Evolutionary conservation across 2,329 filamentous ascomycete genomes (phyloP).

Genomic region (Colletotrichum tabaci): DNA sequence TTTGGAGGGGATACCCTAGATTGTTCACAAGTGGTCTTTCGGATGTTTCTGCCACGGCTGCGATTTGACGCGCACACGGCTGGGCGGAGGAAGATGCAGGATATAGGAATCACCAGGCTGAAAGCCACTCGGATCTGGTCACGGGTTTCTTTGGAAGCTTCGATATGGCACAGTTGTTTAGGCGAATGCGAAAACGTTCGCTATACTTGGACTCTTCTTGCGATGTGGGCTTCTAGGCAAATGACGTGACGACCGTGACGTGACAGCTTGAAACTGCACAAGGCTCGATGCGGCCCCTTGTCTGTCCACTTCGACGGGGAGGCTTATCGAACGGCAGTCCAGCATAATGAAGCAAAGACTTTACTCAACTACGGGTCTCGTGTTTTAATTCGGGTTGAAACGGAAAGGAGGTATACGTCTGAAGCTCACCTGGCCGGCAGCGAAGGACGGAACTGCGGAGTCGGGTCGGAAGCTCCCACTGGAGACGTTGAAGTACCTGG

Average conservation of each 20-base stretch:
- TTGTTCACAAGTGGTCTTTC: background rate
- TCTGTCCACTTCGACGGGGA: background rate
- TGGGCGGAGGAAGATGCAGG: background rate
- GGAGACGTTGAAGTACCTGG: too few species aligned
- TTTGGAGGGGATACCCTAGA: slow-evolving; percentile 14
- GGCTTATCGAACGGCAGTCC: background rate
- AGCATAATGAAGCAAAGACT: too few species aligned
- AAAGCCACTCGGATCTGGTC: background rate
- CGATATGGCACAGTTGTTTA: background rate
- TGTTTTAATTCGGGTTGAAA: too few species aligned
- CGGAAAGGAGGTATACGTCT: too few species aligned
- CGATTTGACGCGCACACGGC: background rate
- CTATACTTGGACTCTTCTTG: background rate
- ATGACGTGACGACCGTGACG: background rate
- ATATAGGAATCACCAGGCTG: background rate
- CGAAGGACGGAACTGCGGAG: background rate
- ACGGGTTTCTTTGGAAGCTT: background rate
- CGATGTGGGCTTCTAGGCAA: background rate
- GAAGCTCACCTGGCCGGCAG: too few species aligned
- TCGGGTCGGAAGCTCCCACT: background rate
- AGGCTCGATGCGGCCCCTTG: background rate
- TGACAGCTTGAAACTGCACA: background rate
- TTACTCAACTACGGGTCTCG: too few species aligned
- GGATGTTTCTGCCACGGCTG: background rate
- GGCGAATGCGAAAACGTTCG: slow-evolving; percentile 6